Base-by-base conservation (phyloP, 192 early-diverging fungal genomes). In the Backusella tarrabulga region DNA sequence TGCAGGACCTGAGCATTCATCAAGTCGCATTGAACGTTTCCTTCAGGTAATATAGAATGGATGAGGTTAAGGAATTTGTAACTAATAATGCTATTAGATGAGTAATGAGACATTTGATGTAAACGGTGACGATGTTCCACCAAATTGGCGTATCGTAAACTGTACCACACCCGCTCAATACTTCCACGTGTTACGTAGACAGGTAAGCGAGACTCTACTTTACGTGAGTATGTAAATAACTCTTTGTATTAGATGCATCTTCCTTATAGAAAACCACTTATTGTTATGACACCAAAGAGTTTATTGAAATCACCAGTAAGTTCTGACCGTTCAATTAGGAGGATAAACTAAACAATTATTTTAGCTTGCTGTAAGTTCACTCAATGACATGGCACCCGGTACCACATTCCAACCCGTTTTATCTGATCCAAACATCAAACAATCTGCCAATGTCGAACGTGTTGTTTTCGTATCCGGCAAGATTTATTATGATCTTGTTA, bases 131-230 rank as follows among this genome's bases (percentile, higher is more conserved):
- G 68, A 83, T 56, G 89, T 87, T 71, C 95, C 97, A 84, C 92
- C 94, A 38, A 98, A 98, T 82, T 94, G 97, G 93, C 95, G 96
- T 76, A 90, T 98, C 17, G 95, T 91, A 2, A 92, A 95, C 63
- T 94, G 93, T n/a, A 97, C 96, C 17, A 95, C 93, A 2, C 97
- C 97, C 0, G 96, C 96, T 1, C 96, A 99, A 81, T 96, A 95
- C 82, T 99, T 98, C 89, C 97, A 99, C 81, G 85, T 95, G 44
- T 84, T 99, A n/a, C 90, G 97, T 42, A 90, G 97, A 46, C 97
- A 99, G 81, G 87, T 91, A 82, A 15, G 17, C 6, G 3, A 5
- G 5, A 7, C 3, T 40, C 3, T 34, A 2, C 36, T 21, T 69
- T 0, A 5, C 19, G 7, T 2, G 14, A 74, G 12, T 14, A 38